phyloP scores from a whole-genome alignment of 1,139 yeast species.

The Blastobotrys ciferrii region DNA sequence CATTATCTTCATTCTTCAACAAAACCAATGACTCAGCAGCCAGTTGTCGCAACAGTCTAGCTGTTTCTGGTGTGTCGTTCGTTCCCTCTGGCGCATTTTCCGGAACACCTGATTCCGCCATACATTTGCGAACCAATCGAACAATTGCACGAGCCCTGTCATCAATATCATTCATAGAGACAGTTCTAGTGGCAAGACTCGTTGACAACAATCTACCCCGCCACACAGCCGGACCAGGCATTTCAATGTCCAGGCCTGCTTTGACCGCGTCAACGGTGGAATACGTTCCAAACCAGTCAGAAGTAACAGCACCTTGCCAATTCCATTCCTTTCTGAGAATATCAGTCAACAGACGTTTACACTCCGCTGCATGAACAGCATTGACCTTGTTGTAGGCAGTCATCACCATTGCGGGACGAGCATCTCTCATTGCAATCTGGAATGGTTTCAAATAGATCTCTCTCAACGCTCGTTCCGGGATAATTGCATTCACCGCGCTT shows the following conservation, averaged over 20 bases:
- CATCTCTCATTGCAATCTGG: conserved; percentile 52
- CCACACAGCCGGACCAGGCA: conserved; percentile 59
- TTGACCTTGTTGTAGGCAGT: conserved; percentile 59
- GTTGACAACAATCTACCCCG: conserved; percentile 41
- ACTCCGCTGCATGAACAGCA: conserved; percentile 55
- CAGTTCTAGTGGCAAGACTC: conserved; percentile 25
- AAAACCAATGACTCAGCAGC: conserved; percentile 53
- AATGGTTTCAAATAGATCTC: conserved; percentile 62
- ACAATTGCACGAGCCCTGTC: conserved; percentile 49
- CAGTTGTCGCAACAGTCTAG: conserved; percentile 44
- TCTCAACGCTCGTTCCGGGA: conserved; percentile 58
- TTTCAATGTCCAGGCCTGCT: conserved; percentile 60
- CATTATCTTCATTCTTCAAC: conserved; percentile 48
- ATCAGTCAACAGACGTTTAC: conserved; percentile 43
- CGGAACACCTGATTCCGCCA: conserved; percentile 43
- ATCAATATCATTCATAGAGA: conserved; percentile 35
- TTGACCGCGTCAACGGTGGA: conserved; percentile 47
- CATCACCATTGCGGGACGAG: conserved; percentile 55
- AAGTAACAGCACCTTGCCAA: conserved; percentile 55
- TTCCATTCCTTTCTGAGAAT: conserved; percentile 55
- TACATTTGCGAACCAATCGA: conserved; percentile 45
- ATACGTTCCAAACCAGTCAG: conserved; percentile 65
- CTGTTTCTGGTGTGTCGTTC: conserved; percentile 48
- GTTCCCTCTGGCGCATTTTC: conserved; percentile 44
- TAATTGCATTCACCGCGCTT: conserved; percentile 46